Evolutionary conservation across 2,329 filamentous ascomycete genomes (phyloP), one percentile per base, ranked within the genome.

Genomic region (Fusarium palustre): DNA sequence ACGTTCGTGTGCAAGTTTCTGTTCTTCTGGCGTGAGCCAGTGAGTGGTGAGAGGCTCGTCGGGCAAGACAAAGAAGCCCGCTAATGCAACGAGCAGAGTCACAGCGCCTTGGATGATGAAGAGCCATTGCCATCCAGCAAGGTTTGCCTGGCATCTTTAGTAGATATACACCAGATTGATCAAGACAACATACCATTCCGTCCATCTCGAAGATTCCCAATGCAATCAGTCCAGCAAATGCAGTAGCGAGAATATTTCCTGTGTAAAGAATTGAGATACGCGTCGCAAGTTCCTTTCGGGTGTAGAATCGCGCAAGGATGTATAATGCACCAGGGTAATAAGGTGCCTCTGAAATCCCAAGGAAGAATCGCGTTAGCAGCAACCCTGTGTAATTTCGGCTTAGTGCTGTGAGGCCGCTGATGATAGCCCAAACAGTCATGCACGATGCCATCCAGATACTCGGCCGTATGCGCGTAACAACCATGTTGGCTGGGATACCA

Each of bases 71-170:
- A 76, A 77, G 55, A 70, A 75, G 5, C 71, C 61, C 1, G 54
- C 10, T 8, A 77, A 11, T 6, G 72, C 71, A 2, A 76, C 49
- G 1, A 72, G 10, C 7, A 77, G 66, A 0, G 75, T 75, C 7
- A 73, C 81, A 2, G 82, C 80, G 13, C 89, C 89, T 75, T 92
- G 88, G 20, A 91, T 86, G 39, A 91, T 89, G 77, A 91, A 91
- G 0, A 91, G 81, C 73, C 77, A 79, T 39, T 73, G 73, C 77
- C 75, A 78, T 5, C 76, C 76, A 0, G 64, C 65, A 2, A 78
- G 56, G 0, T 71, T 65, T 0, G 54, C 64, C 60, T 67, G 0
- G 1, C 13, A 0, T 11, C 3, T 8, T 62, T 4, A 64, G n/a
- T 4, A 18, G 2, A 5, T 15, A 11, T 10, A 3, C 15, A 8